Evolutionary conservation across 805 yeast species (phyloP).

Genomic region (Candida hungchunana): DNA sequence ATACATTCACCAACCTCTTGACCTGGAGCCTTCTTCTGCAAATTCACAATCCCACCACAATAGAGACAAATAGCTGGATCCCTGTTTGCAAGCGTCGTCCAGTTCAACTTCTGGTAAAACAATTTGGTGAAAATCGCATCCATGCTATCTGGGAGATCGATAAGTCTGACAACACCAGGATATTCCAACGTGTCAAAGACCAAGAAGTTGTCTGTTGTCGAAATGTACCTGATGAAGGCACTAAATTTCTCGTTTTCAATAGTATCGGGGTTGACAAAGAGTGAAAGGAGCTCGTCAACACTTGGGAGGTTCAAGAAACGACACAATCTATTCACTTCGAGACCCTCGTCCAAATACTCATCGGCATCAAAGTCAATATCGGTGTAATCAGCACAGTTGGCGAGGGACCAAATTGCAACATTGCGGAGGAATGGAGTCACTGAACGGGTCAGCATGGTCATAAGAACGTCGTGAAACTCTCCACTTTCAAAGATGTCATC

Average conservation of each 20-base stretch:
- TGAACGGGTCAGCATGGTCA: conserved; percentile 51
- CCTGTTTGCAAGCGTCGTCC: conserved; percentile 35
- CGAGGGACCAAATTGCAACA: conserved; percentile 51
- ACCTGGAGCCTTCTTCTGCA: conserved; percentile 59
- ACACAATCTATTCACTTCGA: conserved; percentile 55
- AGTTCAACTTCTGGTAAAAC: conserved; percentile 41
- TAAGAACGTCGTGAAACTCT: conserved; percentile 38
- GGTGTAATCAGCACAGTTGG: conserved; percentile 45
- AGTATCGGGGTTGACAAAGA: conserved; percentile 11
- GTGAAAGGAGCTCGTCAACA: conserved; percentile 24
- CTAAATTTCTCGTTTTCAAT: conserved; percentile 26
- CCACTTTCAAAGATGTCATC: conserved; percentile 23
- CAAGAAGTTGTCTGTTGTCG: conserved; percentile 22
- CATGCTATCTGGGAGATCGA: conserved; percentile 60
- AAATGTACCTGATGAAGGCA: conserved; percentile 17
- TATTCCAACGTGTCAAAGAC: conserved; percentile 39
- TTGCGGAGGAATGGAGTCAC: conserved; percentile 63
- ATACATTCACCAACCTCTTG: conserved; percentile 73
- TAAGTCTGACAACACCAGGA: conserved; percentile 61
- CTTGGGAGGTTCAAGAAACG: conserved; percentile 44
- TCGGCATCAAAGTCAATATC: conserved; percentile 27
- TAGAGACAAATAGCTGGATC: conserved; percentile 87
- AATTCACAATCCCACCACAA: conserved; percentile 66
- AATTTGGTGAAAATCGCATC: conserved; percentile 65
- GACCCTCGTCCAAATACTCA: conserved; percentile 21